Evolutionary conservation across 352 stramenopile species (phyloP), one percentile per base, ranked within the genome.

Genomic region (Pythium chondricola): DNA sequence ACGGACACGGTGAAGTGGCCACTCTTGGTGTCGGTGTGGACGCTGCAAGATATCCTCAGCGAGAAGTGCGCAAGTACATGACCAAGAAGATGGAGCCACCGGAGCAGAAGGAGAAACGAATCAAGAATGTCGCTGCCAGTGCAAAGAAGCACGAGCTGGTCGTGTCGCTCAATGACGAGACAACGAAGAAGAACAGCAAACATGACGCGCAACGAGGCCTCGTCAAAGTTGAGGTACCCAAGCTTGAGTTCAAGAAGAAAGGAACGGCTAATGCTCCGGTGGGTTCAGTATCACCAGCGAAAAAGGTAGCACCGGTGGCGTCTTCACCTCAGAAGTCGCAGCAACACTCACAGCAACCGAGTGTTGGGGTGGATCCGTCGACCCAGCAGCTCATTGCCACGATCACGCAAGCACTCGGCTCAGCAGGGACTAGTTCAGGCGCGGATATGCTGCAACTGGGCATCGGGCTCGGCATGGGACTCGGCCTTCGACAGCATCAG

Each of bases 391-490:
- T 92, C 39, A 87, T 92, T 18, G 63, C 78, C 9, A 84, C 63
- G 20, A 86, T 94, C 56, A 85, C 82, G 3, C 72, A 83, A 58
- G 80, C 80, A 2, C 62, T 93, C 2, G 71, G 74, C 4, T 66
- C 64, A 6, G 71, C 42, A n/a, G 53, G 52, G 0, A n/a, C n/a
- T n/a, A 25, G 52, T 8, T 59, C 53, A 24, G 38, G 58, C 13
- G 73, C 76, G 8, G 71, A 89, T 24, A 86, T 87, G 64, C 54
- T 93, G 13, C 83, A 93, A 43, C 66, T 92, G 20, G 76, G 78
- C 1, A 83, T 97, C 26, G 80, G 85, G 32, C 64, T 97, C 22
- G 91, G 89, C 1, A 88, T 97, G 73, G 89, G 91, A 1, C 72
- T 97, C 21, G 85, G 85, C 6, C 67, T 96, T 41, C 69, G 84